Base-by-base conservation (phyloP, 2,329 filamentous ascomycete genomes). In the Pyrenochaeta sp. region DNA sequence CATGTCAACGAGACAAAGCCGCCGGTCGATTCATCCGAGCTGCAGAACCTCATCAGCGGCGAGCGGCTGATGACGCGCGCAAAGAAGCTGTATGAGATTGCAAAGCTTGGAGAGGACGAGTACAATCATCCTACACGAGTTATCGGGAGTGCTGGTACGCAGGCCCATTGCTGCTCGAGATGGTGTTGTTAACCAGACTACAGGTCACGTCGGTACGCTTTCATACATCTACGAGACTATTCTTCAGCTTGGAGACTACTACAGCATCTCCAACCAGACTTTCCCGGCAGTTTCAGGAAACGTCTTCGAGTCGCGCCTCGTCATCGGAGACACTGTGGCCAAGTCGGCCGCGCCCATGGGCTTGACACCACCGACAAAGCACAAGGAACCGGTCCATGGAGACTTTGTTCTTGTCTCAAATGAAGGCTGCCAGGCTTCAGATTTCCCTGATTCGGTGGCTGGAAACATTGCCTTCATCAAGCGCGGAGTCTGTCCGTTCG, bases 401-500 rank as follows among this genome's bases (percentile, higher is more conserved):
- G 56, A 65, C 22, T 41, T 72, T 6, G 60, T 71, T 6, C 51
- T 68, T 19, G 63, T 71, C 7, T 51, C 61, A 1, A 68, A 71
- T 24, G 63, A 66, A 37, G 63, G 66, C 18, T 67, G 71, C 44
- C 51, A 66, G 39, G 45, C 48, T 8, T 62, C 60, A 5, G 87
- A 92, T 69, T 92, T 83, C 61, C 82, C 87, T 1, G 63, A 77
- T 4, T 71, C 75, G 1, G 75, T 87, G 8, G 68, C 74, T 11
- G 87, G 84, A 29, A 83, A 83, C 48, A 86, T 95, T 48, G 88
- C 87, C 4, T 78, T 94, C 31, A 80, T 94, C 57, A 77, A 80
- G 35, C 85, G 90, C 42, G 90, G 90, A 42, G 78, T 75, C 1
- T 94, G 89, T 62, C 59, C 83, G 3, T 94, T 94, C 59, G 87